These are phyloP conservation scores for Bipolaris cookei DNA, from an alignment of 2,329 filamentous ascomycete genomes.

Conservation along the genomic window DNA sequence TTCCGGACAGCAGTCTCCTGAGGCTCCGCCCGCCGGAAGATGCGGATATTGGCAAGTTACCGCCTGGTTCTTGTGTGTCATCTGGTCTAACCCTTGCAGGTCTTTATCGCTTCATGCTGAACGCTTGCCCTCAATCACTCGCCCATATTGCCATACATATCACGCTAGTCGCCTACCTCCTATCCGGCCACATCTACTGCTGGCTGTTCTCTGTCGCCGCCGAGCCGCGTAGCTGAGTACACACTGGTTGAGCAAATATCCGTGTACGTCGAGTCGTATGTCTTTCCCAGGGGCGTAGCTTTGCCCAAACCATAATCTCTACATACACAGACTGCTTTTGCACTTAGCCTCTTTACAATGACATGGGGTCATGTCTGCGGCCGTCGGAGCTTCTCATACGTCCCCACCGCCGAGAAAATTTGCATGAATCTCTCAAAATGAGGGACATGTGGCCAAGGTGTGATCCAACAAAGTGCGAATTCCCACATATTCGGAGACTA, in stretches of 20 bases:
- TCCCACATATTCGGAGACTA: too few relatives aligned
- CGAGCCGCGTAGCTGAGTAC: conserved; percentile 34
- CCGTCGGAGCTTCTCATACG: conserved; percentile 26
- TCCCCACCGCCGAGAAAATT: conserved; percentile 37
- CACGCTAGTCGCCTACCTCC: conserved; percentile 56
- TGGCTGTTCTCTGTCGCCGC: conserved; percentile 36
- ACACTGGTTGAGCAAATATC: conserved; percentile 39
- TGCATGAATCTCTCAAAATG: too few relatives aligned
- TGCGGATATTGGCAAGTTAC: conserved; percentile 68
- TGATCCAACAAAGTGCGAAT: too few relatives aligned
- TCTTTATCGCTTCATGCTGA: conserved; percentile 83
- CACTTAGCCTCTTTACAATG: not conserved
- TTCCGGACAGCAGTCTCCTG: conserved; percentile 80
- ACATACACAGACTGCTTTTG: not conserved
- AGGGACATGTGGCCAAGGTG: too few relatives aligned
- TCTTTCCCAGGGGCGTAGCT: not conserved
- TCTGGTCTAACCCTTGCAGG: conserved; percentile 56
- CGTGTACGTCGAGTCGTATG: not conserved
- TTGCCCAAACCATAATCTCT: not conserved
- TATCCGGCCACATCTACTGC: conserved; percentile 54
- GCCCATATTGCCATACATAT: conserved; percentile 75
- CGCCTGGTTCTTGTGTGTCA: not conserved
- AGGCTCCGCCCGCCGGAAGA: conserved; percentile 79
- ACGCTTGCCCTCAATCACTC: conserved; percentile 79
- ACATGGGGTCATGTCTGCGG: conserved; percentile 30